A percentile compares a stretch with the other conserved stretches of the same genome.
Conservation (phyloP, 805 yeast species). For the Kodamaea lidongshanica region DNA sequence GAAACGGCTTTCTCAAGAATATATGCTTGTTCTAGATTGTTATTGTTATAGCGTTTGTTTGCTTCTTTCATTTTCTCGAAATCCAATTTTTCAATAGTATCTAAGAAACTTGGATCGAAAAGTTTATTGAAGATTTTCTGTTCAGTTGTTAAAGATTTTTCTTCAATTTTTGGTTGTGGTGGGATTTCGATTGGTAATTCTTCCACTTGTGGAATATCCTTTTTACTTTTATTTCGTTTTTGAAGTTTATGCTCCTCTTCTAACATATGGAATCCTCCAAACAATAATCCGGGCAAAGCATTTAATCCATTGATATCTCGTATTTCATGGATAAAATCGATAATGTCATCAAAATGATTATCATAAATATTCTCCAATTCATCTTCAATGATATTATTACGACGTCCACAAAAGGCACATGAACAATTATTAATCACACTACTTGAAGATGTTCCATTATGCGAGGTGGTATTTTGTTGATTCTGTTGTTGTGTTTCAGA, state of each 20-base stretch:
- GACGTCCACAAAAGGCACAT: constrained; percentile 74
- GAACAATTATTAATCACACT: constrained; percentile 39
- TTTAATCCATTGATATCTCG: constrained; percentile 33
- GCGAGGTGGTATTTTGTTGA: constrained; percentile 14
- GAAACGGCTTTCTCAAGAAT: constrained; percentile 23
- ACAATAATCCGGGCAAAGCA: constrained; percentile 30
- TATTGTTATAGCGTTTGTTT: constrained; percentile 8
- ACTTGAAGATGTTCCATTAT: constrained; percentile 13
- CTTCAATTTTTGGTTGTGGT: neutral
- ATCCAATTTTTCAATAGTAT: constrained; percentile 24
- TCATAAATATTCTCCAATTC: constrained; percentile 72
- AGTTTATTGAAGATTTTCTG: constrained; percentile 17
- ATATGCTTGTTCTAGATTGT: constrained; percentile 13
- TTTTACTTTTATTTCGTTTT: constrained; percentile 12
- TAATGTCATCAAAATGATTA: constrained; percentile 50
- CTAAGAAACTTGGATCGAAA: constrained; percentile 23
- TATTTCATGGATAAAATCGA: constrained; percentile 33
- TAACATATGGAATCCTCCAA: constrained; percentile 32
- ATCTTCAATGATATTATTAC: constrained; percentile 62
- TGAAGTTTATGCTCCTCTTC: constrained; percentile 28
- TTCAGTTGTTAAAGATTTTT: constrained; percentile 1
- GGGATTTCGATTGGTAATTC: constrained; percentile 1
- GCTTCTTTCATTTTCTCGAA: constrained; percentile 18
- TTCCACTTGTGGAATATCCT: constrained; percentile 2
- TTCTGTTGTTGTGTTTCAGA: constrained; percentile 23